phyloP scores from a whole-genome alignment of 2,329 filamentous ascomycete species.

The Davidsoniella eucalypti region DNA sequence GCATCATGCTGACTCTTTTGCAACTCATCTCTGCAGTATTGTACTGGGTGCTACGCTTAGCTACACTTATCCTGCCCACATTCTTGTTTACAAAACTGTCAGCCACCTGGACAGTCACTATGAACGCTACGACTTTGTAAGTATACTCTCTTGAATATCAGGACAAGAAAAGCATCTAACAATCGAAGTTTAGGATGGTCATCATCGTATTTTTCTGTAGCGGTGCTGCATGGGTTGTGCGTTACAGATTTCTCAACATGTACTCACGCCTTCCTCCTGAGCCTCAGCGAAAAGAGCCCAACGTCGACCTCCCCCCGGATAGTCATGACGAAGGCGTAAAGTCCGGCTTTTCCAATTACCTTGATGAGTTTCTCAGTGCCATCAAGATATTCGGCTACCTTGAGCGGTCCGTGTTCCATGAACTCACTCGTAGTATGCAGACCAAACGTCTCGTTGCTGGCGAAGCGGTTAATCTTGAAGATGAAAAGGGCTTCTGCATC shows the following conservation, averaged over 20 bases:
- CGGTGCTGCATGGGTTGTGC: constrained; percentile 81
- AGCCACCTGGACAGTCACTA: constrained; percentile 86
- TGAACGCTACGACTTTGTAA: constrained; percentile 94
- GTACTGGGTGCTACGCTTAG: constrained; percentile 71
- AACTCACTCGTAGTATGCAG: constrained; percentile 95
- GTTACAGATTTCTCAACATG: constrained; percentile 94
- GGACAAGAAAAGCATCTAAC: constrained; percentile 8
- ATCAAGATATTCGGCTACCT: constrained; percentile 99
- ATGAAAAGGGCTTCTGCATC: constrained; percentile 94
- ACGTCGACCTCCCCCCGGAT: constrained; percentile 89
- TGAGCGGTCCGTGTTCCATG: constrained; percentile 91
- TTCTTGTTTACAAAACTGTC: constrained; percentile 82
- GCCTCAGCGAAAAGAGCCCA: constrained; percentile 87
- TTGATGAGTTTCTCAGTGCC: constrained; percentile 93
- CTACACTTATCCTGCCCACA: constrained; percentile 77
- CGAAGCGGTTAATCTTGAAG: constrained; percentile 85
- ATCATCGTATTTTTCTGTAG: constrained; percentile 63
- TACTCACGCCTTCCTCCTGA: constrained; percentile 88
- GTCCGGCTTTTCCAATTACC: constrained; percentile 81
- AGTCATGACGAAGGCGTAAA: constrained; percentile 81
- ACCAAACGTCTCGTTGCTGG: constrained; percentile 91
- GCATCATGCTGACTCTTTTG: constrained; percentile 36
- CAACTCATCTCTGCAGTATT: constrained; percentile 40
- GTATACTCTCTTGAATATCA: constrained; percentile 17
- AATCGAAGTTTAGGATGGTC: constrained; percentile 39